Base-by-base conservation (phyloP, 2,329 filamentous ascomycete species). In the Dothistroma septosporum region DNA sequence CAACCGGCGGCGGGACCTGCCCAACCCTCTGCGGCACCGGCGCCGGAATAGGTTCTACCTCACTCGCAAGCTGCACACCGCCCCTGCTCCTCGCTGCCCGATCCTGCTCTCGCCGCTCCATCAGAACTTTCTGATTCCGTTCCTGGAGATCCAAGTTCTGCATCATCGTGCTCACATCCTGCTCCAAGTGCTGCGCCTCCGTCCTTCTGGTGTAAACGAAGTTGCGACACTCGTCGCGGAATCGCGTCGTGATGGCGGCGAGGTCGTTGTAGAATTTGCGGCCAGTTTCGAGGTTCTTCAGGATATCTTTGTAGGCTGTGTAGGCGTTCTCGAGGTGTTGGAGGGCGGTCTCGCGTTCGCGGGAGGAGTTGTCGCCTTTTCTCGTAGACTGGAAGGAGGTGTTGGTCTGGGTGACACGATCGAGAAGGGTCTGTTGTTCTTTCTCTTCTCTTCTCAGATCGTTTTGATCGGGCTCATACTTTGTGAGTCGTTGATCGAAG, bases 191-290 rank as follows among this genome's bases (percentile, higher is more conserved):
- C 66, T 87, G 85, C 0, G 92, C 92, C 69, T 97, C 93, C 65
- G 88, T 85, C 55, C 92, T 84, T 56, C 94, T 82, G 71, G 91
- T 85, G 31, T 92, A 88, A 0, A 89, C 89, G 81, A 95, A 97
- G 1, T 83, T 84, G 66, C 85, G 85, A 60, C 87, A 87, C 37
- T 90, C 89, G 67, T 97, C 93, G 19, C 92, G 83, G 74, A 97
- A 97, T 10, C 87, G 82, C 41, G 86, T 88, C 0, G 96, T 90
- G 64, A 97, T 92, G 75, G 89, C 90, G 52, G 89, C 90, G 4
- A 99, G 82, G 71, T 97, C 92, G 68, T 99, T 99, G 79, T 97
- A 99, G 73, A 99, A 99, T 74, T 94, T 97, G 57, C 93, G 83
- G 0, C 91, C 94, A 0, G 89, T 90, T 66, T 97, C 93, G 2